Evolutionary conservation across 2,329 filamentous ascomycete genomes (phyloP).

Genomic region (Aspergillus ochraceus): DNA sequence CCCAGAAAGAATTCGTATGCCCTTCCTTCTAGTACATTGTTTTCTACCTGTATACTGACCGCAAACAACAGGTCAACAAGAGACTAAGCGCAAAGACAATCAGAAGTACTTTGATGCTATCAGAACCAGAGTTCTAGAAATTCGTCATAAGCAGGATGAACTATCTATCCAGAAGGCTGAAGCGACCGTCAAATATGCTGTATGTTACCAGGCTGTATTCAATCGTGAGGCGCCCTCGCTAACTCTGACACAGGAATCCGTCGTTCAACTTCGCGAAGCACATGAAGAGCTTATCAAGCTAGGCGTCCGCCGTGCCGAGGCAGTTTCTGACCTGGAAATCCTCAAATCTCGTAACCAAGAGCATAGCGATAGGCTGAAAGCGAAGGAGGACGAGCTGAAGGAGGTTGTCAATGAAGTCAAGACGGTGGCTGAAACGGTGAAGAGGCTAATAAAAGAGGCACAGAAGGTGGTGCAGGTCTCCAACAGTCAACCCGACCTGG

Average conservation of each 20-base stretch:
- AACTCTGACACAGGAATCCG: slow-evolving; percentile 47
- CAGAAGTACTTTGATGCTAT: slow-evolving; percentile 43
- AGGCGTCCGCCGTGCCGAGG: slow-evolving; percentile 73
- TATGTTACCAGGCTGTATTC: slow-evolving; percentile 32
- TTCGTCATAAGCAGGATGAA: slow-evolving; percentile 58
- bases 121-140: slow-evolving; percentile 50
- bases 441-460: slow-evolving; percentile 18
- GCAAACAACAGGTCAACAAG: slow-evolving; percentile 41
- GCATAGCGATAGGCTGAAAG: slow-evolving; percentile 52
- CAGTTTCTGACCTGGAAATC: slow-evolving; percentile 72
- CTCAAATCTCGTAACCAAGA: slow-evolving; percentile 66
- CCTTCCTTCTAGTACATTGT: slow-evolving; percentile 11
- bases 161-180: slow-evolving; percentile 58
- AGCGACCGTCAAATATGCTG: slow-evolving; percentile 57
- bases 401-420: slow-evolving; percentile 39
- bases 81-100: slow-evolving; percentile 48
- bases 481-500: slow-evolving; percentile 24
- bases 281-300: slow-evolving; percentile 68
- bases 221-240: background rate
- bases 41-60: slow-evolving; percentile 25
- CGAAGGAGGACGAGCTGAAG: slow-evolving; percentile 42
- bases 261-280: slow-evolving; percentile 62
- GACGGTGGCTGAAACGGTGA: slow-evolving; percentile 20
- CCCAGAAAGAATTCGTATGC: slow-evolving; percentile 69
- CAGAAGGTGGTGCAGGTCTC: slow-evolving; percentile 13